Percentiles rank a stretch among this genome's conserved stretches.
Conservation (phyloP, 2,329 filamentous ascomycete genomes). For the Sarocladium brachiariae region DNA sequence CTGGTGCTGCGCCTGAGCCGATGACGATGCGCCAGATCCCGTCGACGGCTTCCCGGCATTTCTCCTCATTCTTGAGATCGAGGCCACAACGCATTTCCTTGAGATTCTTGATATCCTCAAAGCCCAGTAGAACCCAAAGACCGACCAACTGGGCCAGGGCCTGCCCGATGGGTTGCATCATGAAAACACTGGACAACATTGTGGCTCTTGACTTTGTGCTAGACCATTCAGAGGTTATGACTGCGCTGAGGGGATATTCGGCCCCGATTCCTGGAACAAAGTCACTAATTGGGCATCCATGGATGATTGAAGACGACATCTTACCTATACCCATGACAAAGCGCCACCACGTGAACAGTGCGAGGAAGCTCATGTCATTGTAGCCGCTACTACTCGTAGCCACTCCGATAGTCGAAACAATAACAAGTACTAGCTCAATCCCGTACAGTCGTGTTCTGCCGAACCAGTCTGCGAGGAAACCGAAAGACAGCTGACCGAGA, state of each 20-base stretch:
- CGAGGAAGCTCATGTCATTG: slow-evolving; percentile 40
- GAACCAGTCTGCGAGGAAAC: slow-evolving; percentile 46
- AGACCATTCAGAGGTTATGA: slow-evolving; percentile 61
- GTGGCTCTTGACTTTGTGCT: slow-evolving; percentile 57
- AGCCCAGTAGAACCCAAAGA: slow-evolving; percentile 7
- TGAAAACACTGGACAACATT: slow-evolving; percentile 62
- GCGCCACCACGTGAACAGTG: slow-evolving; percentile 28
- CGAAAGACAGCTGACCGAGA: slow-evolving; percentile 44
- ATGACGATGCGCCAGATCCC: slow-evolving; percentile 62
- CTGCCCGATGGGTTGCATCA: slow-evolving; percentile 64
- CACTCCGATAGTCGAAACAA: slow-evolving; percentile 50
- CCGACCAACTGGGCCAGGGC: slow-evolving; percentile 45
- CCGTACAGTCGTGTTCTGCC: slow-evolving; percentile 50
- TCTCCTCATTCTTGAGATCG: slow-evolving; percentile 34
- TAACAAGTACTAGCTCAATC: slow-evolving; percentile 49
- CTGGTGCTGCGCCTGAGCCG: slow-evolving; percentile 57
- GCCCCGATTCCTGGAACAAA: slow-evolving; percentile 49
- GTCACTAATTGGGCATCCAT: slow-evolving; percentile 10
- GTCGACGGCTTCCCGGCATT: slow-evolving; percentile 44
- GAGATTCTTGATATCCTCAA: slow-evolving; percentile 6
- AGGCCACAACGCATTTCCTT: slow-evolving; percentile 19
- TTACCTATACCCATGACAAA: slow-evolving; percentile 6
- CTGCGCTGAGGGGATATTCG: slow-evolving; percentile 60
- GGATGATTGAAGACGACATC: background rate
- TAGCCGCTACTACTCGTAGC: slow-evolving; percentile 23